Evolutionary conservation across 1,284 basidiomycete species (phyloP), one percentile per base, ranked within the genome.

Genomic region (Fomitiporia mediterranea): DNA sequence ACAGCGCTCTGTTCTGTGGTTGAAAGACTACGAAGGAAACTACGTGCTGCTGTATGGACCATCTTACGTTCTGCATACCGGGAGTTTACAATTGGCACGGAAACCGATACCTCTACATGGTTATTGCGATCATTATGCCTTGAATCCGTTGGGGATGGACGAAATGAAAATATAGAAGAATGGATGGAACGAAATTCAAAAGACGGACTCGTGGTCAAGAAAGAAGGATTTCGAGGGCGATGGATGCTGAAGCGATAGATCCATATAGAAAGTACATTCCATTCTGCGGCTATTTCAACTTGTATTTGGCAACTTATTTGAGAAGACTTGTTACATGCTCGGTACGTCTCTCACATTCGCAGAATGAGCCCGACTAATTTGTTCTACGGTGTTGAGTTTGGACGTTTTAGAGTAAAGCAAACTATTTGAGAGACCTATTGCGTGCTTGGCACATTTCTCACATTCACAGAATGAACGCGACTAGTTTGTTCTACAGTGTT

Each of bases 61-160:
- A 47, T 49, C 21, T 27, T 57, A 15, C 50, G 56, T 28, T 38
- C 38, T n/a, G 30, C 56, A 17, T 57, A 57, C 25, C 40, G 56
- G 9, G 56, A 53, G 37, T 19, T 53, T 28, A 15, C 56, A 8
- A 15, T 57, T 17, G 32, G 17, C 13, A 6, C 47, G 15, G 47
- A 51, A 2, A 39, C 51, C 30, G 56, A 57, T 37, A 47, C 56
- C 0, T 8, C 34, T 13, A 8, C 28, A 11, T 57, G 56, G 56
- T 40, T 56, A 21, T 43, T 32, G 9, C 37, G 39, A 34, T 48
- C 47, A 7, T 23, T 51, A 19, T 30, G 51, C 7, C 28, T 56
- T 3, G 30, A 51, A 32, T 46, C 53, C 17, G 28, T 46, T 30
- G 46, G 37, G 11, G 11, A 28, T 32, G 15, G 13, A 23, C 17